These are phyloP conservation scores for Epichloe sp. DNA, from an alignment of 2,329 filamentous ascomycete species.

Conservation along the genomic window DNA sequence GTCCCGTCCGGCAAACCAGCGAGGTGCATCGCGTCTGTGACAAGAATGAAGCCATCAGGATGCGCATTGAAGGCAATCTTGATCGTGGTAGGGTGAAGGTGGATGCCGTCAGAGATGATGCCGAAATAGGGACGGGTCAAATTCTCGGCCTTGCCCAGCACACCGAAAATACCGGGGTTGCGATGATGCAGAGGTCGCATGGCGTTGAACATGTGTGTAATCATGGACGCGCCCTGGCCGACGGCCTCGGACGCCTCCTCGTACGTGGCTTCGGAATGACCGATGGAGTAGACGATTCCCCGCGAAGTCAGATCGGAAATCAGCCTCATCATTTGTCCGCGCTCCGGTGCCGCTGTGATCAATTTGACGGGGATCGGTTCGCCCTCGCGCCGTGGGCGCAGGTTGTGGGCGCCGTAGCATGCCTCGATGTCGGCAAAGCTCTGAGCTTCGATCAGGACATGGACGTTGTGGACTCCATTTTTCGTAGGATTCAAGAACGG, in stretches of 20 bases:
- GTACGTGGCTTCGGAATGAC: conserved; percentile 79
- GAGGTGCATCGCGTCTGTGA: conserved; percentile 86
- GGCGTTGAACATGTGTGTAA: conserved; percentile 88
- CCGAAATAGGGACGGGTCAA: conserved; percentile 63
- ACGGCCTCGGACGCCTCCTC: conserved; percentile 65
- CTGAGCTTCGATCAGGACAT: conserved; percentile 53
- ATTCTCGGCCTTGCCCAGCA: conserved; percentile 55
- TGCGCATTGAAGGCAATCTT: conserved; percentile 84
- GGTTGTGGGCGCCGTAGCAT: conserved; percentile 62
- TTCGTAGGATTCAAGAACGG: conserved; percentile 74
- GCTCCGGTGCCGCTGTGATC: conserved; percentile 78
- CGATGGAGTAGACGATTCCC: conserved; percentile 66
- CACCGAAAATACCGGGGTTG: conserved; percentile 80
- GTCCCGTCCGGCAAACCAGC: conserved; percentile 72
- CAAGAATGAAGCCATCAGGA: conserved; percentile 71
- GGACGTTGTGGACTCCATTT: conserved; percentile 72
- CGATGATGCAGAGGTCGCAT: conserved; percentile 86
- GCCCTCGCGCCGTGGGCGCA: conserved; percentile 28
- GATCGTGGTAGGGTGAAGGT: conserved; percentile 76
- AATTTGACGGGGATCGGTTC: conserved; percentile 48
- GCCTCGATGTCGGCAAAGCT: conserved; percentile 51
- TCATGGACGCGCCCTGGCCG: conserved; percentile 68
- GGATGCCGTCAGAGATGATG: conserved; percentile 81
- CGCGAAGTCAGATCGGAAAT: conserved; percentile 53
- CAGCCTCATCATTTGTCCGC: conserved; percentile 52